phyloP scores from a whole-genome alignment of 768 basidiomycete genomes.

The Kwoniella mangroviensis region DNA sequence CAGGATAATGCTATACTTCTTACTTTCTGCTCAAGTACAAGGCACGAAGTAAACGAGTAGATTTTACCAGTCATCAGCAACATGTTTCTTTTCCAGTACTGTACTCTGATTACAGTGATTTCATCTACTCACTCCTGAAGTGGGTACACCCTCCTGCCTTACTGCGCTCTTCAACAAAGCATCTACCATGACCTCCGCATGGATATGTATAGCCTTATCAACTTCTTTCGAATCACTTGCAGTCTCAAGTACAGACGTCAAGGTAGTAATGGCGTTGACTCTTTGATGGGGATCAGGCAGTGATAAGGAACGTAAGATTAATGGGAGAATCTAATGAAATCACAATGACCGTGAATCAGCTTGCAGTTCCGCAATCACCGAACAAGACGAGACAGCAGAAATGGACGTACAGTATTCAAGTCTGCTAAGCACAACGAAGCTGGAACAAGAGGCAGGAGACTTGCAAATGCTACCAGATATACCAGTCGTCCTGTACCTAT shows the following conservation, averaged over 20 bases:
- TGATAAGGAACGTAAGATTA: constrained; percentile 82
- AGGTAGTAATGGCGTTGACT: constrained; percentile 76
- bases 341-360: not conserved
- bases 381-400: not conserved
- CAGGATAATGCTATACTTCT: constrained; percentile 76
- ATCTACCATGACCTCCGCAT: constrained; percentile 72
- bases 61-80: not conserved
- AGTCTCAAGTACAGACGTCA: constrained; percentile 70
- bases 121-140: constrained; percentile 36
- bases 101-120: not conserved
- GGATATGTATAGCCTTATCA: constrained; percentile 64
- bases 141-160: constrained; percentile 13
- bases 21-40: constrained; percentile 66
- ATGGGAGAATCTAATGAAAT: constrained; percentile 74
- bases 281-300: constrained; percentile 75
- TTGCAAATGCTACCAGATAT: constrained; percentile 80
- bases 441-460: constrained; percentile 78
- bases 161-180: constrained; percentile 70
- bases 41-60: too few species aligned
- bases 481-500: constrained; percentile 63
- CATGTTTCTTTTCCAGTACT: not conserved
- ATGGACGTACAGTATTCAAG: constrained; percentile 63
- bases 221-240: constrained; percentile 58
- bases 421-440: constrained; percentile 73
- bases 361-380: not conserved